A percentile compares a stretch with the other conserved stretches of the same genome.
phyloP scores from a whole-genome alignment of 495 filamentous ascomycete species.

The Penicillium steckii region DNA sequence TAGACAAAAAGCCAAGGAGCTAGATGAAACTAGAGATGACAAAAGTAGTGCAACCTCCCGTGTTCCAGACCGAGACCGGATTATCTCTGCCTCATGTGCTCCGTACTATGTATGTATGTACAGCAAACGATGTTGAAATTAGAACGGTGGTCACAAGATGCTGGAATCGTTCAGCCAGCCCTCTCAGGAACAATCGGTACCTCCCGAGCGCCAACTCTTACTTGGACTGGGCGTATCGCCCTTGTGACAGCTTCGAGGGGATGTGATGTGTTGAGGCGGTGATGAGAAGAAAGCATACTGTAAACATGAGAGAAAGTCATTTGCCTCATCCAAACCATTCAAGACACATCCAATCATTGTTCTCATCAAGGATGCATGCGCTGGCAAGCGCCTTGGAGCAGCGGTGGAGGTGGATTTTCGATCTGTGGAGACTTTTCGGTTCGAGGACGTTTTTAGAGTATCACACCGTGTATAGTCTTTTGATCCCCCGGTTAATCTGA shows the following conservation, averaged over 20 bases:
- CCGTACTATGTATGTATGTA: neutral
- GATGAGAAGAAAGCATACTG: neutral
- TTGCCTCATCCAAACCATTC: neutral
- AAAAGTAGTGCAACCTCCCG: neutral
- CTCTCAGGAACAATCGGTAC: conserved; percentile 11
- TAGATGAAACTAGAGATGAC: neutral
- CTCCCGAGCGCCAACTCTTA: conserved; percentile 10
- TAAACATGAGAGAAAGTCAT: neutral
- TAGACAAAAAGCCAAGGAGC: neutral
- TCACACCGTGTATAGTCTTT: too few relatives aligned
- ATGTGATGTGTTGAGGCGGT: neutral
- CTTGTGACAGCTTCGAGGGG: neutral
- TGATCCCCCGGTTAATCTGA: neutral
- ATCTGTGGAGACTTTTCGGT: neutral
- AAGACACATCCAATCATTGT: conserved; percentile 12
- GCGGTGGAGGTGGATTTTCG: neutral
- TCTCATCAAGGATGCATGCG: conserved; percentile 7
- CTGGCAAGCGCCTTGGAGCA: conserved; percentile 16
- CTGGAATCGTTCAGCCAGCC: neutral
- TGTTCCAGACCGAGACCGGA: neutral
- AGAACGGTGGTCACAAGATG: neutral
- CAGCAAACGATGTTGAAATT: neutral
- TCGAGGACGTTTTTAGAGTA: too few relatives aligned
- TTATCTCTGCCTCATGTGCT: neutral
- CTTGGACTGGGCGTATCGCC: neutral